Evolutionary conservation across 768 basidiomycete species (phyloP), one percentile per base, ranked within the genome.

Genomic region (Naganishia vaughanmartiniae): DNA sequence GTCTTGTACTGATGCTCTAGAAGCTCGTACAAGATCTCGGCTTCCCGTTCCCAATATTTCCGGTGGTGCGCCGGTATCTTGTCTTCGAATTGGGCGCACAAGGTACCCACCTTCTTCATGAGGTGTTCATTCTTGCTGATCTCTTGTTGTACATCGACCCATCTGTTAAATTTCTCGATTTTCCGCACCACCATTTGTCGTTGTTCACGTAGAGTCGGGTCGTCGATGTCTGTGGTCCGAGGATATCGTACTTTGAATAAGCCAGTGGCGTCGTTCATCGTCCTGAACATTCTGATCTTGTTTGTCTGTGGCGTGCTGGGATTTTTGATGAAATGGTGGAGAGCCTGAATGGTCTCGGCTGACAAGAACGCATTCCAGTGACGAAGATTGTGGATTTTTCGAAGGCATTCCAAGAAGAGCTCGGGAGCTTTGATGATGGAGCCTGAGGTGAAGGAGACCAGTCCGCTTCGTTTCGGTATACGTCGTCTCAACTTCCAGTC

Each of bases 191-290:
- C 60, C 42, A 42, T n/a, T 30, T 45, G 60, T 26, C 42, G 60
- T 28, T 42, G 36, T 63, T 63, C 60, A 28, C 21, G 24, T 24
- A 63, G 60, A 24, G 4, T 17, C 4, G 33, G 57, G 39, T 58
- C 57, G 17, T 34, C 57, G 7, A 42, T n/a, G 60, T 63, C 60
- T 12, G 60, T 63, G 24, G 30, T 39, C 7, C 24, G 24, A 42
- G 60, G 60, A 36, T 63, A 63, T 30, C 60, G 39, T 15, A 63
- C 60, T 34, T 63, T 21, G 26, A 63, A 63, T 11, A 42, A 30
- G 0, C 60, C 60, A 4, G 60, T 63, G 24, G 60, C 60, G 30
- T 63, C 60, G 30, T 63, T 63, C 60, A 63, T 63, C 24, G 60
- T 46, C 21, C 24, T 63, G 24, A 45, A 63, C 60, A 63, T 45